Evolutionary conservation across 2,329 filamentous ascomycete genomes (phyloP).

Genomic region (Colletotrichum lupini): DNA sequence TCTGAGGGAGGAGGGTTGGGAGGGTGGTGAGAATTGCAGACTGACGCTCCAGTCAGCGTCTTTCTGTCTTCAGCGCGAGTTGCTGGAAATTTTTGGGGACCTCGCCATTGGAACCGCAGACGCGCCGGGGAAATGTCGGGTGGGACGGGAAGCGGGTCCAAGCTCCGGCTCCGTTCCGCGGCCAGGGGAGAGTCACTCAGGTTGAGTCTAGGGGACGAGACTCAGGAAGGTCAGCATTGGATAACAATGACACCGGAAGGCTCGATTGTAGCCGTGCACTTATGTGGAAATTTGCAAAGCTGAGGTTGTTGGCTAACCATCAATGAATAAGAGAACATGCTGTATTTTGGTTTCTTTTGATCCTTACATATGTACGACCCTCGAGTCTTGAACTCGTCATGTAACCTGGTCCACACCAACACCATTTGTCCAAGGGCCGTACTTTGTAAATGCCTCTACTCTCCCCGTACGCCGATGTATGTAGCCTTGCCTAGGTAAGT

Average conservation of each 20-base stretch:
- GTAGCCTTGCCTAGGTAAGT: not conserved
- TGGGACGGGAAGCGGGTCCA: conserved; percentile 12
- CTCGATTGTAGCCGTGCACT: not conserved
- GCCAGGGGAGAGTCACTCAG: not conserved
- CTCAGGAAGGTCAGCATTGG: not conserved
- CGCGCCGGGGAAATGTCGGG: conserved; percentile 50
- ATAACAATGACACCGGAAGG: not conserved
- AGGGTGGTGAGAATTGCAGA: conserved; percentile 28
- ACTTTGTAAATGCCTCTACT: conserved; percentile 6
- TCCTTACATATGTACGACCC: conserved; percentile 10
- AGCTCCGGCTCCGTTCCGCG: conserved; percentile 25
- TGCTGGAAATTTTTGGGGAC: conserved; percentile 44
- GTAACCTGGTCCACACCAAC: not conserved
- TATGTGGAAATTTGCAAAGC: not conserved
- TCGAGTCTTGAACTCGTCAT: not conserved
- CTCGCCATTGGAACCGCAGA: not conserved
- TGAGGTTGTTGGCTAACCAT: too few relatives aligned
- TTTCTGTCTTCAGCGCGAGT: conserved; percentile 10
- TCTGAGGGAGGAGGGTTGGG: conserved; percentile 32
- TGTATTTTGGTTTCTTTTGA: conserved; percentile 13
- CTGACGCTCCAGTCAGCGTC: conserved; percentile 1
- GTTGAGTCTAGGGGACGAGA: not conserved
- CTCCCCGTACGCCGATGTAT: conserved; percentile 21
- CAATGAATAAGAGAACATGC: not conserved
- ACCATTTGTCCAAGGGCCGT: conserved; percentile 9